Conservation (phyloP, 2,329 filamentous ascomycete genomes). For the Botryosphaeria dothidea region DNA sequence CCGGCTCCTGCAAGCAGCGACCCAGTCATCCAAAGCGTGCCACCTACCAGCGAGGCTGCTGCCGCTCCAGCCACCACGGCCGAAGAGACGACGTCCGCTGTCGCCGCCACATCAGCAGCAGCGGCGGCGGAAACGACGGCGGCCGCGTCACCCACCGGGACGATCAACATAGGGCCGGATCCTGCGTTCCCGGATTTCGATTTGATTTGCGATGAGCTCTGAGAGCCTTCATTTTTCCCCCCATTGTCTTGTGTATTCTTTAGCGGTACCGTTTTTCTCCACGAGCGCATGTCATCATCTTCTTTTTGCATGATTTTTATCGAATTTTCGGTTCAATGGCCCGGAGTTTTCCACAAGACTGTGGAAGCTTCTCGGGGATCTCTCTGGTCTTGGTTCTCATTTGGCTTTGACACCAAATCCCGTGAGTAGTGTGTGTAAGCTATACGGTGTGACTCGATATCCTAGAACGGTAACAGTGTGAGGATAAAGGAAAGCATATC, state of each 20-base stretch:
- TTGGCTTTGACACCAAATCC: too few species aligned
- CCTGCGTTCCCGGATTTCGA: slow-evolving; percentile 40
- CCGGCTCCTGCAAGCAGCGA: background rate
- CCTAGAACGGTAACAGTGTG: too few species aligned
- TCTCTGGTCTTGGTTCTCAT: too few species aligned
- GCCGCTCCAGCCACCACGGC: background rate
- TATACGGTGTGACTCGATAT: too few species aligned
- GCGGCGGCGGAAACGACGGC: background rate
- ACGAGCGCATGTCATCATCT: background rate
- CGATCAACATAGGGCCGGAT: slow-evolving; percentile 38
- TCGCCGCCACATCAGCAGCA: background rate
- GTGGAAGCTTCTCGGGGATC: too few species aligned
- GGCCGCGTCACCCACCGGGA: slow-evolving; percentile 25
- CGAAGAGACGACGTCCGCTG: background rate
- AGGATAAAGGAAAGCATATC: too few species aligned
- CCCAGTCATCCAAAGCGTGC: background rate
- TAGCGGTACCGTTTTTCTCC: background rate
- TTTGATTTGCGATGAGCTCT: slow-evolving; percentile 34
- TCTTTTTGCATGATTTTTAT: background rate
- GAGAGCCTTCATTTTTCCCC: background rate
- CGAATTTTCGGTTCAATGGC: too few species aligned
- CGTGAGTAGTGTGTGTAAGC: too few species aligned
- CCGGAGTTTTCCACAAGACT: too few species aligned
- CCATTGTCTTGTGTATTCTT: background rate
- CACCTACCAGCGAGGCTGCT: background rate